These are phyloP conservation scores for Dipodascus albidus DNA, from an alignment of 805 yeast genomes.

Conservation along the genomic window DNA sequence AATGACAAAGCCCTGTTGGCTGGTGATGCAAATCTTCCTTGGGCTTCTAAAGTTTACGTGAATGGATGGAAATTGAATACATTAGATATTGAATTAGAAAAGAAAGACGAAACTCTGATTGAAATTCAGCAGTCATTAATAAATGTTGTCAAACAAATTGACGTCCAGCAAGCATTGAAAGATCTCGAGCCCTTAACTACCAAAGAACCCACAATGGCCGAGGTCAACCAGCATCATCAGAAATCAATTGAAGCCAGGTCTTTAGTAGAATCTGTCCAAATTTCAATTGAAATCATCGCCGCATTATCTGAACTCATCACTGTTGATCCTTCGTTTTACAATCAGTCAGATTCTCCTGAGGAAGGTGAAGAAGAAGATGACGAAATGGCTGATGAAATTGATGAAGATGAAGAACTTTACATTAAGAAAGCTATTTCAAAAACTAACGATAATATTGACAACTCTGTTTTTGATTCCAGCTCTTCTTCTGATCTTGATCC, in stretches of 20 bases:
- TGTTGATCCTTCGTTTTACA: slow-evolving; percentile 10
- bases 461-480: neutral
- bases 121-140: slow-evolving; percentile 11
- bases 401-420: neutral
- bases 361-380: slow-evolving; percentile 1
- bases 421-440: neutral
- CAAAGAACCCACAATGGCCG: slow-evolving; percentile 14
- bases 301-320: slow-evolving; percentile 54
- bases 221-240: slow-evolving; percentile 12
- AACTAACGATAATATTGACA: neutral
- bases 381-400: neutral
- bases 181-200: slow-evolving; percentile 9
- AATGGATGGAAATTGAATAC: slow-evolving; percentile 21
- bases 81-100: slow-evolving; percentile 8
- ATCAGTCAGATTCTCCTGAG: slow-evolving; percentile 6
- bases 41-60: slow-evolving; percentile 17
- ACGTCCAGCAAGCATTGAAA: slow-evolving; percentile 7
- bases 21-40: slow-evolving; percentile 2
- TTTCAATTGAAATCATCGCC: slow-evolving; percentile 64
- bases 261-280: slow-evolving; percentile 50
- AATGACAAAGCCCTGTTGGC: slow-evolving; percentile 2
- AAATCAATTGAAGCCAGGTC: slow-evolving; percentile 22
- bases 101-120: slow-evolving; percentile 6
- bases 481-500: neutral
- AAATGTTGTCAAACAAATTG: slow-evolving; percentile 7